phyloP scores from a whole-genome alignment of 73 alveolate species.

The Uronychia setigera region DNA sequence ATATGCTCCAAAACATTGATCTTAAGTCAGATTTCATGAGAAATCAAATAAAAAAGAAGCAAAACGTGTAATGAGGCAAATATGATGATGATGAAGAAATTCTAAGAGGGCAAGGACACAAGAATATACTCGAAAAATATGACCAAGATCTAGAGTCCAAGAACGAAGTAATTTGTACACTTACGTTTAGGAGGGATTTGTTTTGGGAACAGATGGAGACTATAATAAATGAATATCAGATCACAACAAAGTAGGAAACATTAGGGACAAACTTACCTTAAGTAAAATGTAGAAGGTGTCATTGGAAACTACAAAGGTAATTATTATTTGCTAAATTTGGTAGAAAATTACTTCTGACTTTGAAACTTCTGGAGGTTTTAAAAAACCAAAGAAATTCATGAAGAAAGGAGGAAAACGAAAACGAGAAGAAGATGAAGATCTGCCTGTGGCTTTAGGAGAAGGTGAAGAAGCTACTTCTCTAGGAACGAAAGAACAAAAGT shows the following conservation, averaged over 20 bases:
- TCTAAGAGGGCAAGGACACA: background rate
- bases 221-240: constrained; percentile 4
- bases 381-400: background rate
- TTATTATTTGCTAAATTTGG: no score
- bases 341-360: constrained; percentile 48
- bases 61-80: background rate
- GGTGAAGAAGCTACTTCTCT: background rate
- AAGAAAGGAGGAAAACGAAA: constrained; percentile 5
- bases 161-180: background rate
- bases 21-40: constrained; percentile 11
- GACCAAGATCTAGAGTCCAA: constrained; percentile 40
- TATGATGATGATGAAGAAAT: constrained; percentile 15
- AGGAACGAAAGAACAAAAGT: constrained; percentile 50
- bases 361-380: background rate
- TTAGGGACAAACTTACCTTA: constrained; percentile 31
- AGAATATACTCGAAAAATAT: constrained; percentile 35
- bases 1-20: constrained; percentile 28
- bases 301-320: constrained; percentile 40
- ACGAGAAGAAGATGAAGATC: constrained; percentile 31
- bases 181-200: background rate
- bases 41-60: constrained; percentile 13
- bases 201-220: constrained; percentile 10
- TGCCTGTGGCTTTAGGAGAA: constrained; percentile 3
- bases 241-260: constrained; percentile 13
- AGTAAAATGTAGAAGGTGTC: constrained; percentile 33